Conservation (phyloP, 768 basidiomycete species). For the Amyloporia xantha region DNA sequence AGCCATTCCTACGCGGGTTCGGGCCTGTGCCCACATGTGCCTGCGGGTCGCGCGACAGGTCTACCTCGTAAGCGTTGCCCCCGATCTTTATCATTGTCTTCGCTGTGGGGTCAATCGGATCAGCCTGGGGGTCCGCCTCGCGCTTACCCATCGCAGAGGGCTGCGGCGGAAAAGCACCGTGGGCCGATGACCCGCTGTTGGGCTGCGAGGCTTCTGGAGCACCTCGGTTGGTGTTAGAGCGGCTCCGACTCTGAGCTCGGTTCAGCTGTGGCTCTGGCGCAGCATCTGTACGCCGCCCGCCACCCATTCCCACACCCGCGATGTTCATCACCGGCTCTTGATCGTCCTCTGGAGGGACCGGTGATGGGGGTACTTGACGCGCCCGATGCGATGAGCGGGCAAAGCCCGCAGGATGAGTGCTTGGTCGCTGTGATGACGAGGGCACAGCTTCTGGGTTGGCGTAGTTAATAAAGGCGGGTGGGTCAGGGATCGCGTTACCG, state of each 20-base stretch:
- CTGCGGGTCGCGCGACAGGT: constrained; percentile 21
- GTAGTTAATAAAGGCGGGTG: constrained; percentile 83
- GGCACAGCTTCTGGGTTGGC: constrained; percentile 59
- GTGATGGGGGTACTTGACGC: constrained; percentile 24
- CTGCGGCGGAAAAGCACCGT: constrained; percentile 6
- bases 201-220: constrained; percentile 6
- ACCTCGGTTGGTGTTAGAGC: constrained; percentile 5
- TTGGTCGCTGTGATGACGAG: constrained; percentile 48
- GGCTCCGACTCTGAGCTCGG: constrained; percentile 27
- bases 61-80: constrained; percentile 46
- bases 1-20: constrained; percentile 6
- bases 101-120: constrained; percentile 52
- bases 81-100: constrained; percentile 71
- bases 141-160: constrained; percentile 9
- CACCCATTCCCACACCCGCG: constrained; percentile 70
- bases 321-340: constrained; percentile 44
- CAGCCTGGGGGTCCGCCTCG: constrained; percentile 40
- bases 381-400: constrained; percentile 33
- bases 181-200: constrained; percentile 1
- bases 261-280: constrained; percentile 13
- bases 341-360: constrained; percentile 33
- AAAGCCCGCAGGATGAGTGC: constrained; percentile 54
- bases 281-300: constrained; percentile 34
- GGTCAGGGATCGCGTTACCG: constrained; percentile 81
- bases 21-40: constrained; percentile 14